A percentile compares a stretch with the other conserved stretches of the same genome.
phyloP scores from a whole-genome alignment of 495 filamentous ascomycete species.

The Hamigera avellanea region DNA sequence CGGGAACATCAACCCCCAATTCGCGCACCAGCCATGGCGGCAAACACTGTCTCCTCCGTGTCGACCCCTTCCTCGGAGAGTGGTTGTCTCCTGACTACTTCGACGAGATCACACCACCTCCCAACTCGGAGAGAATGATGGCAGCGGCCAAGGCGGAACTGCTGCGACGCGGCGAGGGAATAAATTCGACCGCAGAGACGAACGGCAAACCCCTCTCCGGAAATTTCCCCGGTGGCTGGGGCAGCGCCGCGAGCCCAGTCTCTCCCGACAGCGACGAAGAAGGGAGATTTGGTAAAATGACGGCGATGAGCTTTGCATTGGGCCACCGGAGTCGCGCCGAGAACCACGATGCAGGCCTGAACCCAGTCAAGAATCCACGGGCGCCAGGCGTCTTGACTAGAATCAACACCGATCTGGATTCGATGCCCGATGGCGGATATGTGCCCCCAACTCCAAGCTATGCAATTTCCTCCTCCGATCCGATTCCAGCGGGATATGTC shows the following conservation, averaged over 20 bases:
- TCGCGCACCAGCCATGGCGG: conserved; percentile 3
- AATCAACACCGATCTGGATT: conserved; percentile 22
- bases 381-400: conserved; percentile 10
- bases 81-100: conserved; percentile 93
- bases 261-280: conserved; percentile 16
- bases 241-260: conserved; percentile 15
- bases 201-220: conserved; percentile 19
- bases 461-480: conserved; percentile 64
- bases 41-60: conserved; percentile 41
- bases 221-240: conserved; percentile 56
- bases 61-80: conserved; percentile 91
- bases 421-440: conserved; percentile 37
- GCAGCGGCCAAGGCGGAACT: conserved; percentile 77
- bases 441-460: conserved; percentile 69
- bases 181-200: conserved; percentile 17
- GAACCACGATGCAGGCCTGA: conserved; percentile 17
- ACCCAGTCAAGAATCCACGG: conserved; percentile 6
- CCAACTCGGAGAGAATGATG: conserved; percentile 74
- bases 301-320: conserved; percentile 2
- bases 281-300: conserved; percentile 10
- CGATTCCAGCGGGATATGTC: conserved; percentile 80
- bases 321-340: conserved; percentile 20
- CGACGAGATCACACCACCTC: conserved; percentile 81
- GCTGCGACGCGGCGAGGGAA: conserved; percentile 50
- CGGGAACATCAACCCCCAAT: neutral